A percentile compares a stretch with the other conserved stretches of the same genome.
Conservation (phyloP, 2,329 filamentous ascomycete genomes). For the Diaporthe longicolla region DNA sequence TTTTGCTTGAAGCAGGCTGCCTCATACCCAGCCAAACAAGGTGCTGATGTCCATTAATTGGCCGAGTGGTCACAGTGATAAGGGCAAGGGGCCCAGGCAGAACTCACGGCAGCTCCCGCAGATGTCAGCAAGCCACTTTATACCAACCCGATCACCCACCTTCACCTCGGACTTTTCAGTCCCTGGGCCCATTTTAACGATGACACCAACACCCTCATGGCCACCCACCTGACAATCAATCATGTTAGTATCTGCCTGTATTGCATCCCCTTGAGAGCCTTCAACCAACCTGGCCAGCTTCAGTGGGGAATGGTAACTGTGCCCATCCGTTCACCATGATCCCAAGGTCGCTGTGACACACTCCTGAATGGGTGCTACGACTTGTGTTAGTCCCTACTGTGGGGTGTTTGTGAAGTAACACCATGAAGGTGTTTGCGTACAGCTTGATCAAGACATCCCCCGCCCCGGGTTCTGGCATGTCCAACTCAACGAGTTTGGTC, state of each 20-base stretch:
- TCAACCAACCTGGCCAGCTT: conserved; percentile 40
- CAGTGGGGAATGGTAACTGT: conserved; percentile 42
- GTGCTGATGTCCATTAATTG: conserved; percentile 53
- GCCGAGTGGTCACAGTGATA: conserved; percentile 43
- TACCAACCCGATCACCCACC: conserved; percentile 77
- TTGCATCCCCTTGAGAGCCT: neutral
- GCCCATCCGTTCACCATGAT: conserved; percentile 42
- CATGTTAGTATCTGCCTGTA: neutral
- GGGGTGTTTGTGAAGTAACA: neutral
- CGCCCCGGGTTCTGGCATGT: conserved; percentile 38
- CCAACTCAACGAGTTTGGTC: conserved; percentile 40
- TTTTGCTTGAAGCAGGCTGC: conserved; percentile 74
- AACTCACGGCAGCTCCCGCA: conserved; percentile 63
- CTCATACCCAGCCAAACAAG: conserved; percentile 70
- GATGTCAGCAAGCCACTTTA: conserved; percentile 75
- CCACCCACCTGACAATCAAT: conserved; percentile 66
- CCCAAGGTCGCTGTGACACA: conserved; percentile 44
- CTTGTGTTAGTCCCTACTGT: neutral
- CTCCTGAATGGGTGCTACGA: conserved; percentile 44
- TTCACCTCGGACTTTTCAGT: conserved; percentile 69
- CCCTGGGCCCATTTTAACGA: conserved; percentile 76
- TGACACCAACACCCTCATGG: conserved; percentile 76
- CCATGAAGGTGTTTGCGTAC: conserved; percentile 23
- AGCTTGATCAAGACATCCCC: conserved; percentile 42
- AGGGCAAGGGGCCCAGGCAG: neutral